Evolutionary conservation across 139 green algal genomes (phyloP), one percentile per base, ranked within the genome.

Genomic region (Pleodorina starrii): DNA sequence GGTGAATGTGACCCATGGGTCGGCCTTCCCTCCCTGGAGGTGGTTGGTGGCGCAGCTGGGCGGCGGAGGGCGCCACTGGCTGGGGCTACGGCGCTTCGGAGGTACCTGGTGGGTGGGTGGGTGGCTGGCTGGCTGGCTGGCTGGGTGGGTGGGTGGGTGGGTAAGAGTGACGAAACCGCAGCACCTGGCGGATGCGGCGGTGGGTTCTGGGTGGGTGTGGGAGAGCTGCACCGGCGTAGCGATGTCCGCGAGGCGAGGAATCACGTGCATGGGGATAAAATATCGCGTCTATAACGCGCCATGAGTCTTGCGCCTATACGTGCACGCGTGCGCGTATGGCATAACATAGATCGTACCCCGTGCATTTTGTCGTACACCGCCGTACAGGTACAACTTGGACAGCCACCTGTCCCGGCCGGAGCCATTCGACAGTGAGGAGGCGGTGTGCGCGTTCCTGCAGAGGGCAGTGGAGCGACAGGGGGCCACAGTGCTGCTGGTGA

Each of bases 331-430:
- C n/a, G n/a, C n/a, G n/a, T n/a, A n/a, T n/a, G n/a, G n/a, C n/a
- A n/a, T n/a, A n/a, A n/a, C n/a, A n/a, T n/a, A n/a, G n/a, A n/a
- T n/a, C n/a, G n/a, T n/a, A n/a, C n/a, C n/a, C 73, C 0, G 43
- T 40, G 5, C 4, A 27, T 66, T n/a, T n/a, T n/a, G n/a, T n/a
- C n/a, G n/a, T n/a, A n/a, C n/a, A n/a, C 54, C 29, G 5, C 25
- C 54, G 2, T 17, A 36, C 29, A 94, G 93, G 93, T 95, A 84
- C 60, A 95, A 94, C 59, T 60, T 95, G 50, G 93, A 95, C 90
- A 94, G 92, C 77, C 66, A 85, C 5, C 81, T 95, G 71, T 16
- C 48, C 5, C 68, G 68, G 1, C 93, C 93, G 1, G 21, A 79
- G 51, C 79, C 43, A 23, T 81, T 90, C 46, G 35, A 25, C 0